Conservation (phyloP, 2,329 filamentous ascomycete genomes). For the Grosmannia serpens region DNA sequence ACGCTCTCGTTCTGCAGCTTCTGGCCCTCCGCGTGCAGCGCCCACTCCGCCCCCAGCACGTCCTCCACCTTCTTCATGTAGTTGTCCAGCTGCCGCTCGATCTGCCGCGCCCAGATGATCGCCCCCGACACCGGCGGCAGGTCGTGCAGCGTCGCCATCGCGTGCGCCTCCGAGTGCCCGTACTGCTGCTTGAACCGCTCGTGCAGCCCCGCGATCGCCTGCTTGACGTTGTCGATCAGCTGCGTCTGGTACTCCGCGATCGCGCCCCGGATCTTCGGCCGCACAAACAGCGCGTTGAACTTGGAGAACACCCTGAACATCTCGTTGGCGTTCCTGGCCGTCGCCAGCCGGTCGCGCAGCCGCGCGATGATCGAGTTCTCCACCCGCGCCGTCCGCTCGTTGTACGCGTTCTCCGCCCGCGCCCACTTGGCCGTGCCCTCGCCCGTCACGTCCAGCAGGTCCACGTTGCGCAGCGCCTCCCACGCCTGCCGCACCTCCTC, state of each 20-base stretch:
- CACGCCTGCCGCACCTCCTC: slow-evolving; percentile 94
- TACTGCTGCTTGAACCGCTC: slow-evolving; percentile 99
- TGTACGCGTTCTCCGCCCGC: slow-evolving; percentile 89
- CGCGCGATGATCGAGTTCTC: slow-evolving; percentile 98
- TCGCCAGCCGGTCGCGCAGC: slow-evolving; percentile 82
- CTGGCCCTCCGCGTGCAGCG: slow-evolving; percentile 85
- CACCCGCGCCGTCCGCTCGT: slow-evolving; percentile 90
- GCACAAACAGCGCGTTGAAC: slow-evolving; percentile 96
- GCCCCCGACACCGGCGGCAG: slow-evolving; percentile 91
- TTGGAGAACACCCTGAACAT: slow-evolving; percentile 99
- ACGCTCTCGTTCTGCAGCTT: slow-evolving; percentile 86
- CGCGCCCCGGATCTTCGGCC: slow-evolving; percentile 96
- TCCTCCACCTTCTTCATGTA: slow-evolving; percentile 99
- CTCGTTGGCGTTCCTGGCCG: slow-evolving; percentile 93
- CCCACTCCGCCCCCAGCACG: slow-evolving; percentile 90
- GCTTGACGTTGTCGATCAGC: slow-evolving; percentile 94
- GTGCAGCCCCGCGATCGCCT: slow-evolving; percentile 84
- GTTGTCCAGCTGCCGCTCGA: slow-evolving; percentile 85
- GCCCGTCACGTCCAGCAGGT: slow-evolving; percentile 81
- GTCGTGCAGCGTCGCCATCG: slow-evolving; percentile 95
- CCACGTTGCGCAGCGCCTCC: slow-evolving; percentile 85
- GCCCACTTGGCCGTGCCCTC: slow-evolving; percentile 90
- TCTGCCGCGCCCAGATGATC: slow-evolving; percentile 95
- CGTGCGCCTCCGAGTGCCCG: slow-evolving; percentile 92
- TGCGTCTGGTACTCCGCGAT: slow-evolving; percentile 98